These are phyloP conservation scores for Beauveria caledonica DNA, from an alignment of 2,329 filamentous ascomycete genomes.

Conservation along the genomic window DNA sequence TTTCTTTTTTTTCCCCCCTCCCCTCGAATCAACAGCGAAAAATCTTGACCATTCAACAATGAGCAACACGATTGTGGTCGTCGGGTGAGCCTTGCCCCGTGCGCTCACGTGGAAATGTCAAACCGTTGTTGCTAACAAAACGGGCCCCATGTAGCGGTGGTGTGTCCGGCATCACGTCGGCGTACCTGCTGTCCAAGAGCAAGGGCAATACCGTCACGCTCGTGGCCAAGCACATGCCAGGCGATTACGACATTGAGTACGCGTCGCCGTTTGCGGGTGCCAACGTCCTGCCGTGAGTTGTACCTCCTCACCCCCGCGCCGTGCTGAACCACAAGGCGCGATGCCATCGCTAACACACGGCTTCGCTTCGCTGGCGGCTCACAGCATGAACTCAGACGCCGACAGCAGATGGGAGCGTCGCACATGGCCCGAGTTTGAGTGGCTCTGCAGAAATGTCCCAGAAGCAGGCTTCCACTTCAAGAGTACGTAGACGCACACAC, in stretches of 20 bases:
- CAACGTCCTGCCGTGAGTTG: conserved; percentile 62
- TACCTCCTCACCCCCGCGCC: not conserved
- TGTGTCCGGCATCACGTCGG: conserved; percentile 44
- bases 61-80: conserved; percentile 25
- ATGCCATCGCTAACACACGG: not conserved
- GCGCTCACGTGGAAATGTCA: not conserved
- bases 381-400: conserved; percentile 35
- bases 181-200: conserved; percentile 38
- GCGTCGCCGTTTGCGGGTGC: conserved; percentile 84
- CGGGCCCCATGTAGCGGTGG: conserved; percentile 29
- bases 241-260: conserved; percentile 88
- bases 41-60: conserved; percentile 15
- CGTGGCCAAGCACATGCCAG: conserved; percentile 83
- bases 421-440: conserved; percentile 56
- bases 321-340: not conserved
- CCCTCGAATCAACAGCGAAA: not conserved
- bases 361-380: too few relatives aligned
- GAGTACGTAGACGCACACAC: conserved; percentile 31
- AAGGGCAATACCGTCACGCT: conserved; percentile 51
- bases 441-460: conserved; percentile 54
- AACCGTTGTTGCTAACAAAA: not conserved
- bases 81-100: conserved; percentile 21
- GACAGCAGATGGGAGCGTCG: conserved; percentile 50
- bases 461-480: conserved; percentile 79
- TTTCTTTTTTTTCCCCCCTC: not conserved